Percentiles rank a stretch among this genome's conserved stretches.
These are phyloP conservation scores for Ustilago cynodontis DNA, from an alignment of 1,284 basidiomycete species.

Conservation along the genomic window DNA sequence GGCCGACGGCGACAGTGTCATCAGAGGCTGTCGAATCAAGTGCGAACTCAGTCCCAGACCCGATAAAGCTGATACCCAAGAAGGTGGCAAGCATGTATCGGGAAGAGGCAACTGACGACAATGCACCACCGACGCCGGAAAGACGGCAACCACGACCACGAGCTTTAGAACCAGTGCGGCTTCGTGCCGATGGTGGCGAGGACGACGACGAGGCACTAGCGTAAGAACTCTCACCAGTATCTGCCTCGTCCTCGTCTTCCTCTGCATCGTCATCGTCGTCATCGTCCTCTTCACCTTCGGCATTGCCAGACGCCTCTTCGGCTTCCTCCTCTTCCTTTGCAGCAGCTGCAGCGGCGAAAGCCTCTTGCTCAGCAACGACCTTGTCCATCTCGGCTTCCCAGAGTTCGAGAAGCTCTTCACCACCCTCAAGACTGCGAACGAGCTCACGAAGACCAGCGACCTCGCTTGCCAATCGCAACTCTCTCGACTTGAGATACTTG, in stretches of 20 bases:
- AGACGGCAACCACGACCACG: conserved; percentile 22
- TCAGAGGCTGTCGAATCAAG: conserved; percentile 29
- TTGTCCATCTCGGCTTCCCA: conserved; percentile 65
- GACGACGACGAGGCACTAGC: conserved; percentile 38
- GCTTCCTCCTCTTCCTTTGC: conserved; percentile 56
- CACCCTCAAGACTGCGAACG: conserved; percentile 63
- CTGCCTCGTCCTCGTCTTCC: conserved; percentile 52
- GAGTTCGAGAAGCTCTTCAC: conserved; percentile 65
- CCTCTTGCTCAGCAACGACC: conserved; percentile 49
- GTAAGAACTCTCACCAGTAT: conserved; percentile 41
- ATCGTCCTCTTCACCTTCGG: conserved; percentile 50
- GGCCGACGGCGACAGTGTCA: conserved; percentile 23
- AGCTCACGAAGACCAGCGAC: conserved; percentile 62
- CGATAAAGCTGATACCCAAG: conserved; percentile 62
- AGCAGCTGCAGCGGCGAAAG: conserved; percentile 36
- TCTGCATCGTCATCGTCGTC: conserved; percentile 54
- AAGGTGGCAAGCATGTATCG: conserved; percentile 67
- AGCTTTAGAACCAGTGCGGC: conserved; percentile 26
- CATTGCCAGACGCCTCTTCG: conserved; percentile 24
- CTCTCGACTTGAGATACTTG: conserved; percentile 65
- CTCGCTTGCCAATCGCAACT: conserved; percentile 60
- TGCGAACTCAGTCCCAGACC: conserved; percentile 52
- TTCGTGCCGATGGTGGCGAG: conserved; percentile 38
- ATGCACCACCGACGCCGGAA: conserved; percentile 24
- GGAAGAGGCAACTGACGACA: conserved; percentile 45